These are phyloP conservation scores for Phytopythium kandeliae DNA, from an alignment of 352 stramenopile genomes.

Conservation along the genomic window DNA sequence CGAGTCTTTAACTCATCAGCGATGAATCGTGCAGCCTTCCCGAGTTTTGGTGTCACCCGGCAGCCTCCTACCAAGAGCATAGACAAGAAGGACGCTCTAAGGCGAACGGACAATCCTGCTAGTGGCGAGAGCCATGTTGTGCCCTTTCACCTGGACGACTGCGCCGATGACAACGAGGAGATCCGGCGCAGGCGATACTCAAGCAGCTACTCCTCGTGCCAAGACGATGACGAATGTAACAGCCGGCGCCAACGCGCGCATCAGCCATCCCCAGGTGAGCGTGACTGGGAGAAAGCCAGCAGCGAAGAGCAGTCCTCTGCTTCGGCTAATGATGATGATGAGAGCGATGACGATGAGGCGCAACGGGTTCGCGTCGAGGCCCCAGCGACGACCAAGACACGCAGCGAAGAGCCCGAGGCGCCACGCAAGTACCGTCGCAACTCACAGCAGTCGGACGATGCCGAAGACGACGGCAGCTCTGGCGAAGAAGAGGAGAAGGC, in stretches of 20 bases:
- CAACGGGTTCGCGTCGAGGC: background rate
- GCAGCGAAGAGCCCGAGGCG: slow-evolving; percentile 21
- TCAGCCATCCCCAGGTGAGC: slow-evolving; percentile 14
- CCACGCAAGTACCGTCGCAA: slow-evolving; percentile 11
- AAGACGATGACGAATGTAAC: slow-evolving; percentile 4
- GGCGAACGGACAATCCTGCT: background rate
- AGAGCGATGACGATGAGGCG: slow-evolving; percentile 13
- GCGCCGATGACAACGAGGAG: slow-evolving; percentile 33
- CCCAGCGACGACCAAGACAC: background rate
- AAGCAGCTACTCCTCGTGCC: slow-evolving; percentile 15
- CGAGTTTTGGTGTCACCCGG: background rate
- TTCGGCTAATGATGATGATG: slow-evolving; percentile 13
- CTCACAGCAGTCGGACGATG: slow-evolving; percentile 27
- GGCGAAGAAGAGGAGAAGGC: slow-evolving; percentile 43
- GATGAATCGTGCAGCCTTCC: slow-evolving; percentile 1
- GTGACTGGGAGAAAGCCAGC: slow-evolving; percentile 37
- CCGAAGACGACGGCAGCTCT: slow-evolving; percentile 17
- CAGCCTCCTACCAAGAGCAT: background rate
- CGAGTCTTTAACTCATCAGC: too few species aligned
- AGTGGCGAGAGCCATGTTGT: slow-evolving; percentile 59
- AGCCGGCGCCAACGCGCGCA: background rate
- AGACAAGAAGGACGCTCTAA: background rate
- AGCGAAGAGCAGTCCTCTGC: slow-evolving; percentile 12
- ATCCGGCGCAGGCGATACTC: slow-evolving; percentile 29
- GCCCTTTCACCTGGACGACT: slow-evolving; percentile 46